Evolutionary conservation across 176 grass and related monocot genomes (phyloP).

Genomic region (Zea mays): Zm-B73-REFERENCE-NAM-5.0 NC_050096.1:195840501-195841000

Average conservation of each 20-base stretch:
- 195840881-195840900: background rate
- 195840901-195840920: background rate
- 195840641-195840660: too few species aligned
- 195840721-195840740: background rate
- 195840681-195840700: too few species aligned
- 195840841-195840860: background rate
- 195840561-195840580: too few species aligned
- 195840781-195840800: background rate
- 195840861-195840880: background rate
- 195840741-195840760: background rate
- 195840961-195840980: background rate
- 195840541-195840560: too few species aligned
- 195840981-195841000: background rate
- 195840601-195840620: too few species aligned
- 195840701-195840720: background rate
- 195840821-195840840: background rate
- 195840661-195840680: too few species aligned
- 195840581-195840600: too few species aligned
- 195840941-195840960: background rate
- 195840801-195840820: background rate
- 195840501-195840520: too few species aligned
- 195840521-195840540: too few species aligned
- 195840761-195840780: background rate
- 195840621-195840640: too few species aligned
- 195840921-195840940: background rate